A percentile compares a stretch with the other conserved stretches of the same genome.
Evolutionary conservation across 2,329 filamentous ascomycete species (phyloP).

Genomic region (Pseudogymnoascus sp.): DNA sequence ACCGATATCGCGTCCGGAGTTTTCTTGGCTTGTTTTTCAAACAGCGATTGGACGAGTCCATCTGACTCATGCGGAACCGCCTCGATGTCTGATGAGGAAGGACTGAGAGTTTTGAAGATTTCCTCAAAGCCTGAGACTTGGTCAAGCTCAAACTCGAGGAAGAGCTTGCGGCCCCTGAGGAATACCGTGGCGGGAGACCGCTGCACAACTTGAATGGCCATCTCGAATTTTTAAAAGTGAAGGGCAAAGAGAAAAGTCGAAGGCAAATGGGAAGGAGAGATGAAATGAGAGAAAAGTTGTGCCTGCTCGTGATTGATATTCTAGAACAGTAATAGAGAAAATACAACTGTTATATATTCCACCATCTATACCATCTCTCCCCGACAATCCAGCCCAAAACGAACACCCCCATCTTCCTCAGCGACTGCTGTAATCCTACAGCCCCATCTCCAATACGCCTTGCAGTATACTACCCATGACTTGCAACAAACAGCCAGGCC

Average conservation of each 20-base stretch:
- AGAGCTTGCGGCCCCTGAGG: neutral
- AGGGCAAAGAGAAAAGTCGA: neutral
- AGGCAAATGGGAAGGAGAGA: neutral
- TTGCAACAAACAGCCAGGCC: neutral
- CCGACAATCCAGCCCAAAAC: neutral
- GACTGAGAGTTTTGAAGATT: neutral
- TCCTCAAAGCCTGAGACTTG: neutral
- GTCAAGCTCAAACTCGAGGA: conserved; percentile 3
- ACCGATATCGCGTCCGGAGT: neutral
- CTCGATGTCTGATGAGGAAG: neutral
- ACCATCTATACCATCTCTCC: neutral
- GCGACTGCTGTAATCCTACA: neutral
- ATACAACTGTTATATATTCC: conserved; percentile 1
- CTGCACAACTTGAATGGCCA: conserved; percentile 2
- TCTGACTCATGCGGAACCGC: neutral
- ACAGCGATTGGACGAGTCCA: neutral
- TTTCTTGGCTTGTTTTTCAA: neutral
- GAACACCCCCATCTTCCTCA: neutral
- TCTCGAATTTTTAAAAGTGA: neutral
- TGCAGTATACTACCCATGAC: neutral
- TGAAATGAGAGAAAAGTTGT: neutral
- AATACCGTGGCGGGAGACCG: neutral
- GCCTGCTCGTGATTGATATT: neutral
- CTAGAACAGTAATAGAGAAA: neutral
- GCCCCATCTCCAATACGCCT: neutral